phyloP scores from a whole-genome alignment of 148 eudicot species.

The Bassia scoparia region DNA sequence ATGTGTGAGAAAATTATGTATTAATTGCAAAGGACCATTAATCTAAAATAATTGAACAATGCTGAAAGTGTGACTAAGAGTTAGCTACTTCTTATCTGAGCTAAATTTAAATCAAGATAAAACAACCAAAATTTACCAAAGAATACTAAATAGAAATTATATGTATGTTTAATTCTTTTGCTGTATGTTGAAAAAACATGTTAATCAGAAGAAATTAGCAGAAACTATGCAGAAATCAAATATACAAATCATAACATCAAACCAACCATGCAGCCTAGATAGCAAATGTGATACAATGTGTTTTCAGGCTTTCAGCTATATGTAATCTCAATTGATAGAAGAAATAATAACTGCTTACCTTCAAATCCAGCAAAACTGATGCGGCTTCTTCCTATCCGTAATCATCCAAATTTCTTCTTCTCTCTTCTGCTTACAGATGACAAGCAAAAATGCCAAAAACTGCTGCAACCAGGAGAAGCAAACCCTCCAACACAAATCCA shows the following conservation, averaged over 20 bases:
- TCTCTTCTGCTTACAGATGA: constrained; percentile 28
- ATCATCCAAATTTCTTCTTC: constrained; percentile 25
- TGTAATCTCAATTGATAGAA: not conserved
- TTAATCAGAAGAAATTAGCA: not conserved
- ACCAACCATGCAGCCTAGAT: constrained; percentile 1
- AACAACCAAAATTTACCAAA: not conserved
- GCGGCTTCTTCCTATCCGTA: constrained; percentile 16
- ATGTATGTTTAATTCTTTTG: not conserved
- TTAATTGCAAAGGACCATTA: constrained; percentile 3
- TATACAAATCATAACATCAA: not conserved
- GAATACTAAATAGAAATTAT: too few species aligned
- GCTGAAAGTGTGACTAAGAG: not conserved
- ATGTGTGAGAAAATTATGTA: not conserved
- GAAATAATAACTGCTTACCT: constrained; percentile 15
- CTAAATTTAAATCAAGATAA: not conserved
- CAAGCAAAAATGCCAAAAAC: constrained; percentile 24
- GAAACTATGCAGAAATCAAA: too few species aligned
- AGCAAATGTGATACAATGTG: not conserved
- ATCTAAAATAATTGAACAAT: not conserved
- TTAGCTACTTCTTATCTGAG: not conserved
- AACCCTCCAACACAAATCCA: constrained; percentile 38
- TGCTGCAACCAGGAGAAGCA: constrained; percentile 28
- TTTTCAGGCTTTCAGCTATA: not conserved
- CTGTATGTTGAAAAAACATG: not conserved
- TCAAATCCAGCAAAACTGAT: constrained; percentile 20